Conservation (phyloP, 345 rosid species). For the Acer yangbiense region DNA sequence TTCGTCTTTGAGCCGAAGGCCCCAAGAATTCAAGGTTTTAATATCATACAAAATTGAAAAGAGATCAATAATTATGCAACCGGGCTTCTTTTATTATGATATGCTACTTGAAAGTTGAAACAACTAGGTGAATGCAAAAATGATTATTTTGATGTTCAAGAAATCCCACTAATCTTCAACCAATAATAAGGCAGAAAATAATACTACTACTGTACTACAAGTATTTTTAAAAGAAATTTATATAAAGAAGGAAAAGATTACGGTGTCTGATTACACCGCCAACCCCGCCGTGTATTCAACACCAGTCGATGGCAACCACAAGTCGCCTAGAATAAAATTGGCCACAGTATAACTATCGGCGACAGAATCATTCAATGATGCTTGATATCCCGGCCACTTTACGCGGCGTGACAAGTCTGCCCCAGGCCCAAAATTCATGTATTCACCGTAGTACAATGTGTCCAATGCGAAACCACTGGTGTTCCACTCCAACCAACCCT, state of each 20-base stretch:
- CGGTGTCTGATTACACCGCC: slow-evolving; percentile 9
- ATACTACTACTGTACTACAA: background rate
- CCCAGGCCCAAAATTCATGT: slow-evolving; percentile 65
- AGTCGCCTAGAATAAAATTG: slow-evolving; percentile 66
- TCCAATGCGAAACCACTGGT: slow-evolving; percentile 40
- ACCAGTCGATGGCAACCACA: slow-evolving; percentile 72
- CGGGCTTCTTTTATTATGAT: no score
- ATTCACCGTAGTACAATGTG: slow-evolving; percentile 74
- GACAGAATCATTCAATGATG: slow-evolving; percentile 29
- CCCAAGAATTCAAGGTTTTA: no score
- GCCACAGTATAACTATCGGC: slow-evolving; percentile 71
- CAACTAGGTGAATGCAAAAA: no score
- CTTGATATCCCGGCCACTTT: slow-evolving; percentile 79
- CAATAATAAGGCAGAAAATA: background rate
- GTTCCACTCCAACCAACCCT: slow-evolving; percentile 89
- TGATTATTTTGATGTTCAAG: no score
- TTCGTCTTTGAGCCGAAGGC: no score
- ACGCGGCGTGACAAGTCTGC: slow-evolving; percentile 50
- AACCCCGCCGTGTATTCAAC: slow-evolving; percentile 45
- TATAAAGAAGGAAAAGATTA: background rate
- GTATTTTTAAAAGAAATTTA: background rate
- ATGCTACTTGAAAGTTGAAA: no score
- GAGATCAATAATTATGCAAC: no score
- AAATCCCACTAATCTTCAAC: no score
- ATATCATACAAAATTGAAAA: background rate